Evolutionary conservation across 345 rosid genomes (phyloP).

Genomic region (Dimocarpus longan): DNA sequence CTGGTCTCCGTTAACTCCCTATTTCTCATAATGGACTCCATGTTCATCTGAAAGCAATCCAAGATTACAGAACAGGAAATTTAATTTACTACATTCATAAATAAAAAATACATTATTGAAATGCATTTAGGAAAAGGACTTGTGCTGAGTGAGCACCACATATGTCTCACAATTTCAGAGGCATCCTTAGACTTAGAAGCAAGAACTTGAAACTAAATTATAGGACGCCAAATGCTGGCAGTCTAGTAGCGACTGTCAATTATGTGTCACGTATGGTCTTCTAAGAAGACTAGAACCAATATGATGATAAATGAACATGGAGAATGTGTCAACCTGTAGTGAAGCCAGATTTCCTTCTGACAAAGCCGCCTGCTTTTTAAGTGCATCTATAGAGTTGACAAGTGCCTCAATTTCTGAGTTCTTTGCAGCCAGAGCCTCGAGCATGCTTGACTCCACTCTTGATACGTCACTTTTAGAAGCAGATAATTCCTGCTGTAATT

Average conservation of each 20-base stretch:
- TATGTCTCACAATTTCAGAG: not conserved
- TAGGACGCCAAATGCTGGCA: not conserved
- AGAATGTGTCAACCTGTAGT: slow-evolving; percentile 65
- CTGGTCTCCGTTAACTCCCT: slow-evolving; percentile 97
- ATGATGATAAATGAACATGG: slow-evolving; percentile 7
- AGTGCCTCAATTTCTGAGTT: slow-evolving; percentile 92
- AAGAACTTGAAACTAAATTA: not conserved
- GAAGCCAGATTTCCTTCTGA: slow-evolving; percentile 92
- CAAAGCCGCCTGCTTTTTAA: slow-evolving; percentile 82
- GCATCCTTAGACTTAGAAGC: not conserved
- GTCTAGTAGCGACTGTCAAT: not conserved
- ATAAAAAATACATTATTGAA: not conserved
- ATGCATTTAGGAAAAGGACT: not conserved
- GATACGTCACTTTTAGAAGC: slow-evolving; percentile 73
- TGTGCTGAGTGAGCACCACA: not conserved
- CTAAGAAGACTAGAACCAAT: not conserved
- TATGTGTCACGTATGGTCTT: not conserved
- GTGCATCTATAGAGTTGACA: slow-evolving; percentile 67
- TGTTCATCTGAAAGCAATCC: slow-evolving; percentile 62
- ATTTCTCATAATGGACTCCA: slow-evolving; percentile 96
- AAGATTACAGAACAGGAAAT: slow-evolving; percentile 12
- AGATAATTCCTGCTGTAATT: slow-evolving; percentile 83
- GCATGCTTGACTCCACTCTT: slow-evolving; percentile 79
- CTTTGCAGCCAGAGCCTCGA: slow-evolving; percentile 87
- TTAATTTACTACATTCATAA: slow-evolving; percentile 9